These are phyloP conservation scores for Kalaharituber pfeilii DNA, from an alignment of 2,329 filamentous ascomycete genomes.

Conservation along the genomic window DNA sequence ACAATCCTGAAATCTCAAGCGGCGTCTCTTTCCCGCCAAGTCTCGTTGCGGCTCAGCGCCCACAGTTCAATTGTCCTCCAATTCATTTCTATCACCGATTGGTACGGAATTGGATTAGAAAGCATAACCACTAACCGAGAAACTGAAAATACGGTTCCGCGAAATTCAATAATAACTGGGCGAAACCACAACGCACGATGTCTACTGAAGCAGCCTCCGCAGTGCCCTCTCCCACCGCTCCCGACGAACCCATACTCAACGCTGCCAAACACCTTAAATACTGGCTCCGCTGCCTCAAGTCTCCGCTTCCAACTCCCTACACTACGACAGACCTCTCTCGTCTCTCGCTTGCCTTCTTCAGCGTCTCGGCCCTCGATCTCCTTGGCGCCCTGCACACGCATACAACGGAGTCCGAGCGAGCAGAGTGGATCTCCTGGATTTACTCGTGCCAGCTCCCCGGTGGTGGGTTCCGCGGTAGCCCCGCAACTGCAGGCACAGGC, in stretches of 20 bases:
- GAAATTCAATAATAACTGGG: neutral
- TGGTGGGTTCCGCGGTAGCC: constrained; percentile 78
- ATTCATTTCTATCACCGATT: no score
- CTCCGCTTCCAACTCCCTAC: constrained; percentile 64
- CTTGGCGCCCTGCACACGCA: constrained; percentile 45
- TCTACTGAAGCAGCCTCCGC: no score
- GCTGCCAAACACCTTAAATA: constrained; percentile 64
- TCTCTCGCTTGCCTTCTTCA: constrained; percentile 79
- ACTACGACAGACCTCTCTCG: constrained; percentile 79
- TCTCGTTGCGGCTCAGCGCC: no score
- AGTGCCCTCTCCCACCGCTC: neutral
- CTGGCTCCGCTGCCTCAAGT: constrained; percentile 76
- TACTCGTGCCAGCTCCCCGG: constrained; percentile 68
- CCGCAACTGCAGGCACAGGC: constrained; percentile 40
- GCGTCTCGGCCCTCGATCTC: constrained; percentile 66
- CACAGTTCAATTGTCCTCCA: no score
- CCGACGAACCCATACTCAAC: constrained; percentile 30
- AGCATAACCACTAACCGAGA: no score
- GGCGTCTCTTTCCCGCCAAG: no score
- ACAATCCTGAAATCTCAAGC: no score
- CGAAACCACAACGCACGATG: no score
- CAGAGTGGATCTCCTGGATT: constrained; percentile 54
- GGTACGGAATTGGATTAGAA: no score
- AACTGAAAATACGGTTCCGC: no score
- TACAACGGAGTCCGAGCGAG: constrained; percentile 38